These are phyloP conservation scores for Cardiospermum halicacabum DNA, from an alignment of 345 rosid genomes.

Conservation along the genomic window DNA sequence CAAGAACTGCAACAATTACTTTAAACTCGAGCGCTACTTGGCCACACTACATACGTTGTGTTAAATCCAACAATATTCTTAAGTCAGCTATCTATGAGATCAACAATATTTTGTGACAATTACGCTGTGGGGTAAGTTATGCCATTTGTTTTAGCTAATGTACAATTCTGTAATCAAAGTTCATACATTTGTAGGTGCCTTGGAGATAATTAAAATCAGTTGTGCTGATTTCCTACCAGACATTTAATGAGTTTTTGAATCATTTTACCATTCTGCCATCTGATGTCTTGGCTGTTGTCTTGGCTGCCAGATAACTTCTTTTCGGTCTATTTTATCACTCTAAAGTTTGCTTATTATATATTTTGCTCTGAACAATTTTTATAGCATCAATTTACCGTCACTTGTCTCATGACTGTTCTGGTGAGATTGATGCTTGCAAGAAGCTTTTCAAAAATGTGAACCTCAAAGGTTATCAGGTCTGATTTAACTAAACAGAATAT, in stretches of 20 bases:
- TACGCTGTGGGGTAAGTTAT: conserved; percentile 92
- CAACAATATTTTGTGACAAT: conserved; percentile 72
- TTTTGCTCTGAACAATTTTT: background rate
- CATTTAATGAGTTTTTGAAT: conserved; percentile 60
- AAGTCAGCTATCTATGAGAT: conserved; percentile 90
- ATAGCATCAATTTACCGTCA: conserved; percentile 13
- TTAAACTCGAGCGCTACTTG: conserved; percentile 86
- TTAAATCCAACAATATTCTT: conserved; percentile 91
- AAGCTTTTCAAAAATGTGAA: conserved; percentile 68
- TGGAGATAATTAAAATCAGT: conserved; percentile 98
- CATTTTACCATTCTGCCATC: conserved; percentile 72
- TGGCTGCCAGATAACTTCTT: conserved; percentile 52
- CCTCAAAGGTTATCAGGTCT: conserved; percentile 83
- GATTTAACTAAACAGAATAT: no score
- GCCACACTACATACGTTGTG: conserved; percentile 96
- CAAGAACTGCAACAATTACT: conserved; percentile 95
- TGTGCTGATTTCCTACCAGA: conserved; percentile 95
- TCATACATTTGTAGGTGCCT: conserved; percentile 55
- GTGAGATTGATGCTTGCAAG: conserved; percentile 77
- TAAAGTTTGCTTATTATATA: conserved; percentile 10
- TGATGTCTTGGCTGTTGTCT: conserved; percentile 39
- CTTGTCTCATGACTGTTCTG: conserved; percentile 35
- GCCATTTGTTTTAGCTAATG: background rate
- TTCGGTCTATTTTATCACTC: conserved; percentile 1
- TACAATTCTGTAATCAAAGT: conserved; percentile 7